Evolutionary conservation across 148 eudicot genomes (phyloP).

Genomic region (Camellia japonica): DNA sequence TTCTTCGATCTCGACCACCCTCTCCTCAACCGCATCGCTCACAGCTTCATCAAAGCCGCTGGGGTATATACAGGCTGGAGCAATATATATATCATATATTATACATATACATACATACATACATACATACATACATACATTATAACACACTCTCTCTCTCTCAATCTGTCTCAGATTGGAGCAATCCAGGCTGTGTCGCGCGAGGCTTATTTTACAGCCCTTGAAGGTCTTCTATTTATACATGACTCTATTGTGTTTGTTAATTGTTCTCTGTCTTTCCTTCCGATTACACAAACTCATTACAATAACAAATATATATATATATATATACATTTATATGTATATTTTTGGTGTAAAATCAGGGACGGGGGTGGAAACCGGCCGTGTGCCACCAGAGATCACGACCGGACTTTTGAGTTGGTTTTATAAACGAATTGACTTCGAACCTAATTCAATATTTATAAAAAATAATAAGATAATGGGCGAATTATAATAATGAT

Average conservation of each 20-base stretch:
- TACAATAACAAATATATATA: too few species aligned
- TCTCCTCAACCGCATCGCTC: constrained; percentile 80
- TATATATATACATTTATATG: neutral
- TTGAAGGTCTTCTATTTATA: constrained; percentile 41
- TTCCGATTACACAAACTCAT: neutral
- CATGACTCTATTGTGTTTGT: neutral
- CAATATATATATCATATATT: neutral
- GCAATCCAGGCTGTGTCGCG: constrained; percentile 88
- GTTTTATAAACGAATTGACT: too few species aligned
- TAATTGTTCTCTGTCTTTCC: neutral
- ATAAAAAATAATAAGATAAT: too few species aligned
- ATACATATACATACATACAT: neutral
- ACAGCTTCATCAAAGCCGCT: constrained; percentile 78
- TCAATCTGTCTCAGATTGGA: constrained; percentile 56
- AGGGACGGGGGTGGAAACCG: constrained; percentile 52
- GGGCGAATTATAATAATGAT: too few species aligned
- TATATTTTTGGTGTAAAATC: neutral
- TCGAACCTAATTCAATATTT: too few species aligned
- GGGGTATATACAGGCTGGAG: constrained; percentile 35
- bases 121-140: neutral
- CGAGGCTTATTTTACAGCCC: constrained; percentile 72
- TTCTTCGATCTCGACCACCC: constrained; percentile 83
- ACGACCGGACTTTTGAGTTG: constrained; percentile 4
- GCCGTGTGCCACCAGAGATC: constrained; percentile 30
- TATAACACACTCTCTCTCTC: neutral